A percentile compares a stretch with the other conserved stretches of the same genome.
These are phyloP conservation scores for Chenopodium quinoa DNA, from an alignment of 148 eudicot genomes.

Conservation along the genomic window DNA sequence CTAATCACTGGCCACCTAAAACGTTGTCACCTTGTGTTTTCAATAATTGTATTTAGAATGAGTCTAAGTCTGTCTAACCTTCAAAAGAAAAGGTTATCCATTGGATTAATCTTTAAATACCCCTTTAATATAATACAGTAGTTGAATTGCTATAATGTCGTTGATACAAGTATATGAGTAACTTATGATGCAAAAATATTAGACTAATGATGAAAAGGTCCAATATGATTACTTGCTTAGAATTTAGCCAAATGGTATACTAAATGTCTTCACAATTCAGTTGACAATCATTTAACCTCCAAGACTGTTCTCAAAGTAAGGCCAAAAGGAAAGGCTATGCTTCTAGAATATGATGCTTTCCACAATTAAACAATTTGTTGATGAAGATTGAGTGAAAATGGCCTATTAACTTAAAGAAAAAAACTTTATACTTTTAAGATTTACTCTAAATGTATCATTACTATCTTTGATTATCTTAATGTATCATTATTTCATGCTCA, in stretches of 20 bases:
- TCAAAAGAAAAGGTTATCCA: background rate
- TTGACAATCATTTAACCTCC: background rate
- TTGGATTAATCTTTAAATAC: background rate
- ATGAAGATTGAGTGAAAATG: background rate
- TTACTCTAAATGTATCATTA: too few relatives aligned
- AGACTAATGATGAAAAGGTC: conserved; percentile 6
- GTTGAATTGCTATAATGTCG: background rate
- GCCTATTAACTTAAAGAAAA: too few relatives aligned
- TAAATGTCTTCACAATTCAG: background rate
- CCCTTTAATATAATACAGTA: background rate
- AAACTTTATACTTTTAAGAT: background rate
- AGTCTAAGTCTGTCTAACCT: background rate
- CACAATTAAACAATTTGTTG: background rate
- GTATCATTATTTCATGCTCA: too few relatives aligned
- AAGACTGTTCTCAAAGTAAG: background rate
- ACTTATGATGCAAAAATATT: conserved; percentile 9
- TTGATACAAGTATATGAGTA: conserved; percentile 3
- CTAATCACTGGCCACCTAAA: background rate
- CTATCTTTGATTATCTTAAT: too few relatives aligned
- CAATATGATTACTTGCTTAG: conserved; percentile 9
- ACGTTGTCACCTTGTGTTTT: background rate
- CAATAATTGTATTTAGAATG: background rate
- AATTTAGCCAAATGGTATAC: background rate
- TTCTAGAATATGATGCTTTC: conserved; percentile 3
- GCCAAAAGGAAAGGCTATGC: background rate